Percentiles rank a stretch among this genome's conserved stretches.
Conservation (phyloP, 352 stramenopile genomes). For the Pythium dissimile region DNA sequence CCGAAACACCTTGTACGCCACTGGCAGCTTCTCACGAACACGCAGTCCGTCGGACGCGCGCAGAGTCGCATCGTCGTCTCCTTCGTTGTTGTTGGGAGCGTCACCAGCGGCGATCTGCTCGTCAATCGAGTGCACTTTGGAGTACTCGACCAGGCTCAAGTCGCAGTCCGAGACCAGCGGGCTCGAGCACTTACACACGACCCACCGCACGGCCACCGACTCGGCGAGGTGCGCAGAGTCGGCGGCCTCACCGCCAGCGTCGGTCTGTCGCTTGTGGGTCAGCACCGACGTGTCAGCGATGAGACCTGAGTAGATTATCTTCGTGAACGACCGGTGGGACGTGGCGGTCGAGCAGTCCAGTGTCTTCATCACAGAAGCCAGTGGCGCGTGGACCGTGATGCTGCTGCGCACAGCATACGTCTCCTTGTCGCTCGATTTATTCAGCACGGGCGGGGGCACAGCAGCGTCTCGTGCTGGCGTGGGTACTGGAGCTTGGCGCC, state of each 20-base stretch:
- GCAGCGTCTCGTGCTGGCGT: background rate
- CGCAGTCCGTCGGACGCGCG: slow-evolving; percentile 25
- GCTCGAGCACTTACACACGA: slow-evolving; percentile 59
- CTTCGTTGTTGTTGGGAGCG: slow-evolving; percentile 20
- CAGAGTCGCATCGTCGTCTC: slow-evolving; percentile 13
- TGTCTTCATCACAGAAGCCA: slow-evolving; percentile 54
- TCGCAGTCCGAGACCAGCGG: slow-evolving; percentile 69
- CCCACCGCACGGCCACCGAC: slow-evolving; percentile 64
- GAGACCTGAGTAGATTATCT: slow-evolving; percentile 71
- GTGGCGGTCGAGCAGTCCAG: slow-evolving; percentile 55
- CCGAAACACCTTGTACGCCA: slow-evolving; percentile 66
- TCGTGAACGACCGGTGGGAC: slow-evolving; percentile 63
- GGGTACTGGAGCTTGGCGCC: too few species aligned
- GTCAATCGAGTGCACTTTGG: slow-evolving; percentile 51
- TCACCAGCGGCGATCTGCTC: slow-evolving; percentile 22
- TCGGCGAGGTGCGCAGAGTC: slow-evolving; percentile 25
- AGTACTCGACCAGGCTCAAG: slow-evolving; percentile 72
- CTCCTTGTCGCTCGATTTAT: background rate
- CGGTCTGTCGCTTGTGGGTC: slow-evolving; percentile 40
- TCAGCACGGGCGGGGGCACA: background rate
- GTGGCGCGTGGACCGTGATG: slow-evolving; percentile 45
- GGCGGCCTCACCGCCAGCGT: background rate
- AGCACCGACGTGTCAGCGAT: slow-evolving; percentile 73
- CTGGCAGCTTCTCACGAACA: slow-evolving; percentile 25
- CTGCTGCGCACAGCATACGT: slow-evolving; percentile 58